Evolutionary conservation across 2,329 filamentous ascomycete species (phyloP).

Genomic region (Uncinocarpus reesii): DNA sequence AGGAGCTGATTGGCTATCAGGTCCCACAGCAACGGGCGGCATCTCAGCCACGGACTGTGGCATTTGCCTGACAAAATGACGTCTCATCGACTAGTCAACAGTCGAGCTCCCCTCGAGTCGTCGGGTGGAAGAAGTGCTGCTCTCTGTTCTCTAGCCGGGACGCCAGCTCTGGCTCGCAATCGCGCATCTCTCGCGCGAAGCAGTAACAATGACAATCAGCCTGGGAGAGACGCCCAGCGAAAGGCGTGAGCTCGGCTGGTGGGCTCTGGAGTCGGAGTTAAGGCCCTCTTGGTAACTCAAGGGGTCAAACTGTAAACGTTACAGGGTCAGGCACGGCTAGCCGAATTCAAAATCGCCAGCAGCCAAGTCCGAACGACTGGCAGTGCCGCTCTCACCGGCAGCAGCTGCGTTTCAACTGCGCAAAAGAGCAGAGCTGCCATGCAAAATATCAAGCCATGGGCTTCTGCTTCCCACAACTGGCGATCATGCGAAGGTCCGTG

Average conservation of each 20-base stretch:
- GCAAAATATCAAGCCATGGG: background rate
- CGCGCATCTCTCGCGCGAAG: background rate
- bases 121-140: background rate
- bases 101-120: background rate
- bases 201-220: background rate
- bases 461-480: too few relatives aligned
- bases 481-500: too few relatives aligned
- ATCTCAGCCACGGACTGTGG: conserved; percentile 1
- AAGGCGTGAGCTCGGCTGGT: background rate
- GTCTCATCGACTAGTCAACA: background rate
- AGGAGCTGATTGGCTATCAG: background rate
- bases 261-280: background rate
- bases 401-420: background rate
- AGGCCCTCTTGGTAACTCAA: conserved; percentile 10
- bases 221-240: background rate
- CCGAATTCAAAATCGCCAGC: conserved; percentile 4
- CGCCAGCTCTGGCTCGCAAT: background rate
- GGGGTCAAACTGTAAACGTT: conserved; percentile 12
- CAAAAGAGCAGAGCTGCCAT: background rate
- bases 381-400: background rate
- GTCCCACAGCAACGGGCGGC: conserved; percentile 2
- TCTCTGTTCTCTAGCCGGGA: background rate
- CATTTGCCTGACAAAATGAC: conserved; percentile 2
- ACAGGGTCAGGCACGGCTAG: conserved; percentile 12
- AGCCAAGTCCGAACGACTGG: background rate